Conservation (phyloP, 2,329 filamentous ascomycete genomes). For the Colletotrichum scovillei region DNA sequence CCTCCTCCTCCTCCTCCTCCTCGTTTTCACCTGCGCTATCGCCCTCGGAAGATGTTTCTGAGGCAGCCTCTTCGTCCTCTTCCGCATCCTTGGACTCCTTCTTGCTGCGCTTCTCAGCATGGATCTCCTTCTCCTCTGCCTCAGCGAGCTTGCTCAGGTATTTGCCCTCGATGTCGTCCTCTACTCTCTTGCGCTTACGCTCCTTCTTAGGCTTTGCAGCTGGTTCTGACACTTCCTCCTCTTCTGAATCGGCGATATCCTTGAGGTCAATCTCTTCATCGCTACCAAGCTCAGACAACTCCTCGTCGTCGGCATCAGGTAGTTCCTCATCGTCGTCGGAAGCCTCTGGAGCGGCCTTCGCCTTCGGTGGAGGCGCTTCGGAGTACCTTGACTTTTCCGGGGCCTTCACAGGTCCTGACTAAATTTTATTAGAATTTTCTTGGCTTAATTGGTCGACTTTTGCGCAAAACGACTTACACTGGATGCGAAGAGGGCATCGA, state of each 20-base stretch:
- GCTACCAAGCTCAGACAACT: constrained; percentile 19
- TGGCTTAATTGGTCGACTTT: not conserved
- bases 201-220: constrained; percentile 57
- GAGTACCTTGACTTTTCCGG: constrained; percentile 59
- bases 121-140: constrained; percentile 65
- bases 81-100: constrained; percentile 53
- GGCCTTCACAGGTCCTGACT: constrained; percentile 64
- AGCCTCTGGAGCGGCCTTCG: constrained; percentile 45
- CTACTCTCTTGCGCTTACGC: constrained; percentile 75
- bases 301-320: constrained; percentile 44
- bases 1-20: constrained; percentile 54
- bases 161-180: constrained; percentile 76
- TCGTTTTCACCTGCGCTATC: constrained; percentile 42
- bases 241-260: constrained; percentile 26
- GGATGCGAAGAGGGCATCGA: constrained; percentile 77
- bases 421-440: constrained; percentile 36
- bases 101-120: constrained; percentile 66
- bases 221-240: constrained; percentile 53
- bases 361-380: constrained; percentile 45
- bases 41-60: constrained; percentile 48
- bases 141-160: constrained; percentile 75
- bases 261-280: constrained; percentile 43
- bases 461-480: constrained; percentile 68
- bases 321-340: constrained; percentile 45
- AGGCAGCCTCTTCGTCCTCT: constrained; percentile 57